phyloP scores from a whole-genome alignment of 495 filamentous ascomycete species.

The Aspergillus incahuasiensis region DNA sequence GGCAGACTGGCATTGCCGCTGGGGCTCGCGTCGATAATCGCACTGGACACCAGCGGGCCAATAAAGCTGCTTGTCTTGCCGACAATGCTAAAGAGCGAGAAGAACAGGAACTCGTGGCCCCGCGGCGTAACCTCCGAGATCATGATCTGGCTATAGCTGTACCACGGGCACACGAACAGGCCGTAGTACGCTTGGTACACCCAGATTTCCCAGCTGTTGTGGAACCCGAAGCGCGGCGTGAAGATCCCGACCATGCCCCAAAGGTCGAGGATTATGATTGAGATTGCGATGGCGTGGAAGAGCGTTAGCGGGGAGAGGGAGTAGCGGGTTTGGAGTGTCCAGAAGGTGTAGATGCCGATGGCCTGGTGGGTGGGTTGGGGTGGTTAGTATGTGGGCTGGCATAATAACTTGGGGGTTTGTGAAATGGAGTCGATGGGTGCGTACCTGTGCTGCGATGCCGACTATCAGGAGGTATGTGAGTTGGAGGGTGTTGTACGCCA shows the following conservation, averaged over 20 bases:
- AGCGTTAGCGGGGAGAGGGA: slow-evolving; percentile 54
- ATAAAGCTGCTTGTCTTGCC: slow-evolving; percentile 63
- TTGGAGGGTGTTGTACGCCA: slow-evolving; percentile 56
- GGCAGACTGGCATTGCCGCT: slow-evolving; percentile 51
- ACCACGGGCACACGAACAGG: slow-evolving; percentile 64
- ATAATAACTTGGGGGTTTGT: too few relatives aligned
- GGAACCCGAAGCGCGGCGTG: slow-evolving; percentile 58
- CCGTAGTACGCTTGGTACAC: slow-evolving; percentile 61
- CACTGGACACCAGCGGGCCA: slow-evolving; percentile 58
- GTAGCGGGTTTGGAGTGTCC: slow-evolving; percentile 51
- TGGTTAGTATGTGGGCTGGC: not conserved
- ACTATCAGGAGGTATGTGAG: slow-evolving; percentile 60
- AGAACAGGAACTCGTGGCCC: slow-evolving; percentile 63
- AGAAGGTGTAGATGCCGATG: slow-evolving; percentile 58
- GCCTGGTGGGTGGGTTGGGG: slow-evolving; percentile 30
- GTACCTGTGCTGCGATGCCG: slow-evolving; percentile 55
- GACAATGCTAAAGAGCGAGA: slow-evolving; percentile 61
- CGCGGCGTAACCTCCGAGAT: slow-evolving; percentile 62
- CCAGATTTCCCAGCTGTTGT: slow-evolving; percentile 60
- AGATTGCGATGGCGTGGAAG: slow-evolving; percentile 55
- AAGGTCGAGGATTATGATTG: slow-evolving; percentile 54
- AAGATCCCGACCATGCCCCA: slow-evolving; percentile 68
- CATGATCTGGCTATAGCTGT: slow-evolving; percentile 64
- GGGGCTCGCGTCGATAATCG: slow-evolving; percentile 60
- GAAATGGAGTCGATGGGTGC: not conserved